Evolutionary conservation across 2,329 filamentous ascomycete genomes (phyloP).

Genomic region (Diaporthe helianthi): DNA sequence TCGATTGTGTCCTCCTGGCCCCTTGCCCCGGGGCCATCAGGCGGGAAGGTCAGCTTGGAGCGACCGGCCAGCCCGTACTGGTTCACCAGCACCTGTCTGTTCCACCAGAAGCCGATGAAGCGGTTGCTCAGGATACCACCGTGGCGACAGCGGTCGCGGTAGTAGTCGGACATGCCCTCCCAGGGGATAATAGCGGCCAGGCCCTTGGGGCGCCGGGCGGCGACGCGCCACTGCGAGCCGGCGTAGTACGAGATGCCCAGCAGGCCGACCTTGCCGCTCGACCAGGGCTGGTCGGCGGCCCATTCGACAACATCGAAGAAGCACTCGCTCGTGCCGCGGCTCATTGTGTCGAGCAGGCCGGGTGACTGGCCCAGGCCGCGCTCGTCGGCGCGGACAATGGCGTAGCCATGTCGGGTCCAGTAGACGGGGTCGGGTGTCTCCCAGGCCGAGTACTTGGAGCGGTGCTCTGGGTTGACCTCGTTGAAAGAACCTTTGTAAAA

Average conservation of each 20-base stretch:
- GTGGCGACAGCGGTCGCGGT: slow-evolving; percentile 64
- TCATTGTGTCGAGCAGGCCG: slow-evolving; percentile 57
- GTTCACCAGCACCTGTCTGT: slow-evolving; percentile 69
- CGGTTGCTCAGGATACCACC: slow-evolving; percentile 66
- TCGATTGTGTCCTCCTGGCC: slow-evolving; percentile 60
- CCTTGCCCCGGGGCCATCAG: slow-evolving; percentile 41
- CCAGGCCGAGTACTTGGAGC: slow-evolving; percentile 62
- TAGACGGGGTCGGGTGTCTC: slow-evolving; percentile 64
- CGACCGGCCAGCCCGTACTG: slow-evolving; percentile 65
- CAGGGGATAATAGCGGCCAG: slow-evolving; percentile 56
- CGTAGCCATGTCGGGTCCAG: slow-evolving; percentile 63
- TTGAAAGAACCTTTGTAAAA: slow-evolving; percentile 50
- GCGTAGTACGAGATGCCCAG: slow-evolving; percentile 58
- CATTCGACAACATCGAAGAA: slow-evolving; percentile 60
- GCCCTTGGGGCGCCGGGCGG: slow-evolving; percentile 53
- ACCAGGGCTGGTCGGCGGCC: slow-evolving; percentile 55
- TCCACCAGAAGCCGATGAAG: slow-evolving; percentile 72
- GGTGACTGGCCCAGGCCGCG: slow-evolving; percentile 55
- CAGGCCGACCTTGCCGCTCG: slow-evolving; percentile 55
- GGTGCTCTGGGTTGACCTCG: slow-evolving; percentile 61
- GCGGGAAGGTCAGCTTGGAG: slow-evolving; percentile 42
- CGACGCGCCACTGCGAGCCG: slow-evolving; percentile 56
- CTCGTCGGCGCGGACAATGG: slow-evolving; percentile 61
- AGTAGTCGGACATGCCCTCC: slow-evolving; percentile 63
- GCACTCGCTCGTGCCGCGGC: slow-evolving; percentile 53